phyloP scores from a whole-genome alignment of 2,329 filamentous ascomycete species.

The Phyllosticta citribraziliensis region DNA sequence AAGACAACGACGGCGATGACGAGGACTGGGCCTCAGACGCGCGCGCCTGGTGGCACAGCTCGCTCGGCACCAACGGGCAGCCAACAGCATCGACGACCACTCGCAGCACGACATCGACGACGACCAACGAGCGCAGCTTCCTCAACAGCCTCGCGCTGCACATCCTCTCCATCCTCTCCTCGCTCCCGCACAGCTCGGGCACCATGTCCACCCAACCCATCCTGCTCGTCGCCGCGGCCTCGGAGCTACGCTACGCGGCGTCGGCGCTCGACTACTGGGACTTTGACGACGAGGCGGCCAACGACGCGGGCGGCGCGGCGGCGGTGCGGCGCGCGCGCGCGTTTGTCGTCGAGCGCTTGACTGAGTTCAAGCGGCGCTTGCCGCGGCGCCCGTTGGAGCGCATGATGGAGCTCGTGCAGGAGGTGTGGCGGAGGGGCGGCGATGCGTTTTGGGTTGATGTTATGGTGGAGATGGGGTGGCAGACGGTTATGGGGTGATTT shows the following conservation, averaged over 20 bases:
- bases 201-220: conserved; percentile 46
- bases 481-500: conserved; percentile 47
- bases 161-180: conserved; percentile 39
- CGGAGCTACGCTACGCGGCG: conserved; percentile 39
- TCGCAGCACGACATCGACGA: background rate
- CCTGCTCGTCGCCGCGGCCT: conserved; percentile 40
- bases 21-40: conserved; percentile 1
- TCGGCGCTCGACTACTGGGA: conserved; percentile 27
- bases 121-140: conserved; percentile 29
- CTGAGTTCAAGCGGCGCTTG: conserved; percentile 35
- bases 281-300: conserved; percentile 10
- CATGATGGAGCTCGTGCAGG: conserved; percentile 41
- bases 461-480: conserved; percentile 47
- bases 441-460: conserved; percentile 47
- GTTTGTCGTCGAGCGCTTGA: conserved; percentile 41
- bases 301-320: conserved; percentile 32
- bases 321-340: conserved; percentile 36
- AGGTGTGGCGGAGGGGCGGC: conserved; percentile 40
- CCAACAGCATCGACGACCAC: background rate
- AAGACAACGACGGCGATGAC: background rate
- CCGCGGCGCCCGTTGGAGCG: conserved; percentile 43
- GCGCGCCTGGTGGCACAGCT: conserved; percentile 1
- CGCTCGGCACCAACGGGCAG: conserved; percentile 2
- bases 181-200: conserved; percentile 42
- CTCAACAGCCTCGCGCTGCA: conserved; percentile 43